Percentiles rank a stretch among this genome's conserved stretches.
These are phyloP conservation scores for Pseudoturritis turrita DNA, from an alignment of 345 rosid genomes.

Conservation along the genomic window DNA sequence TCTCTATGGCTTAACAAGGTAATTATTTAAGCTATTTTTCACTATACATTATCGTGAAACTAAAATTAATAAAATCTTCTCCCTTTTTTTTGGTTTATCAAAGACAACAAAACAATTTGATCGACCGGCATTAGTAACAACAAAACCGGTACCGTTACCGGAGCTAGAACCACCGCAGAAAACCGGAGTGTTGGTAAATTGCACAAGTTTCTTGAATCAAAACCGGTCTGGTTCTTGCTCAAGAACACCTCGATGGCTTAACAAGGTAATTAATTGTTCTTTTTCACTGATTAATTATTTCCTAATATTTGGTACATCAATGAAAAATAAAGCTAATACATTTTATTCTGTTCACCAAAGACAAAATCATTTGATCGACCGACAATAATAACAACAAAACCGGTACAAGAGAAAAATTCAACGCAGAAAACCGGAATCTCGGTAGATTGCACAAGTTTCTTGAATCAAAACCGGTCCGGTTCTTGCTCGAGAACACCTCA, in stretches of 20 bases:
- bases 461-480: constrained; percentile 20
- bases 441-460: constrained; percentile 18
- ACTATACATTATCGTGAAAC: not conserved
- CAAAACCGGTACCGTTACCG: not conserved
- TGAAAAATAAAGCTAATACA: not conserved
- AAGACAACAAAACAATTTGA: constrained; percentile 11
- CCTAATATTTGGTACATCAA: not conserved
- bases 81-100: not conserved
- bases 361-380: constrained; percentile 3
- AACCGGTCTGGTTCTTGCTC: constrained; percentile 21
- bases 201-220: constrained; percentile 25
- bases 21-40: not conserved
- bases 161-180: constrained; percentile 21
- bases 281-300: not conserved
- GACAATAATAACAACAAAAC: constrained; percentile 15
- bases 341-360: not conserved
- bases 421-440: not conserved
- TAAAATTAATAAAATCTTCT: not conserved
- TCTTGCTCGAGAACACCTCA: not conserved
- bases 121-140: constrained; percentile 14
- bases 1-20: constrained; percentile 32
- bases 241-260: not conserved
- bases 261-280: constrained; percentile 2
- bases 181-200: not conserved
- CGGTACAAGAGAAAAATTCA: constrained; percentile 11